A percentile compares a stretch with the other conserved stretches of the same genome.
Conservation (phyloP, 352 stramenopile genomes). For the Phytopythium oedochilum region DNA sequence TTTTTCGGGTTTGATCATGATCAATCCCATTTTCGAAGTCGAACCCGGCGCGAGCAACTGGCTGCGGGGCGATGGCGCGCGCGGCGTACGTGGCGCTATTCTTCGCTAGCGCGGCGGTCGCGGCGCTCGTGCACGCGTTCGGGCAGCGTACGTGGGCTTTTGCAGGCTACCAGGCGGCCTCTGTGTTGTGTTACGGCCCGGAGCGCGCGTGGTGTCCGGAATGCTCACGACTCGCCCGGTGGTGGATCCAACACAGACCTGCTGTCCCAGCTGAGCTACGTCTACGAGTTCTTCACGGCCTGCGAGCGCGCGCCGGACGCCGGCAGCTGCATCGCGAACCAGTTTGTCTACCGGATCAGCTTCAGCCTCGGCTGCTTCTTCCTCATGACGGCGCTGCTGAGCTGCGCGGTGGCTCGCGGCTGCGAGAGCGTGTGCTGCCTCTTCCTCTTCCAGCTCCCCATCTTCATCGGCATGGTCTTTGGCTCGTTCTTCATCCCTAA, state of each 20-base stretch:
- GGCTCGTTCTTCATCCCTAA: constrained; percentile 68
- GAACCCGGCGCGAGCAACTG: not conserved
- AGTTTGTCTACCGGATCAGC: constrained; percentile 74
- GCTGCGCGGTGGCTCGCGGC: constrained; percentile 34
- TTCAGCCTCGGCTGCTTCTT: constrained; percentile 73
- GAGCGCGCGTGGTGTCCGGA: too few species aligned
- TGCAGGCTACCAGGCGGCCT: not conserved
- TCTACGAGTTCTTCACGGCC: constrained; percentile 37
- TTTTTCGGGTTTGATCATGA: not conserved
- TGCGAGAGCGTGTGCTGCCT: constrained; percentile 65
- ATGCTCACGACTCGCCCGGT: too few species aligned
- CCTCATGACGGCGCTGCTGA: constrained; percentile 43
- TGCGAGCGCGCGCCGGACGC: constrained; percentile 30
- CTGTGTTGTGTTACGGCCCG: not conserved
- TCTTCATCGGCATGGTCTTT: constrained; percentile 46
- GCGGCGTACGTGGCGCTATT: constrained; percentile 60
- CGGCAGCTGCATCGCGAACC: constrained; percentile 60
- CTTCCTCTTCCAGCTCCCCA: constrained; percentile 55
- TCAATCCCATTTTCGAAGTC: not conserved
- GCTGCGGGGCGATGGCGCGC: constrained; percentile 14
- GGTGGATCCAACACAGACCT: constrained; percentile 27
- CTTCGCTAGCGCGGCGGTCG: constrained; percentile 51
- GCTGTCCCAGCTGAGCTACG: constrained; percentile 26
- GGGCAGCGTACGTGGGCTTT: constrained; percentile 34
- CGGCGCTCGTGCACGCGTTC: constrained; percentile 53